Evolutionary conservation across 371 early-diverging fungal species (phyloP), one percentile per base, ranked within the genome.

Genomic region (Choanephora cucurbitarum): DNA sequence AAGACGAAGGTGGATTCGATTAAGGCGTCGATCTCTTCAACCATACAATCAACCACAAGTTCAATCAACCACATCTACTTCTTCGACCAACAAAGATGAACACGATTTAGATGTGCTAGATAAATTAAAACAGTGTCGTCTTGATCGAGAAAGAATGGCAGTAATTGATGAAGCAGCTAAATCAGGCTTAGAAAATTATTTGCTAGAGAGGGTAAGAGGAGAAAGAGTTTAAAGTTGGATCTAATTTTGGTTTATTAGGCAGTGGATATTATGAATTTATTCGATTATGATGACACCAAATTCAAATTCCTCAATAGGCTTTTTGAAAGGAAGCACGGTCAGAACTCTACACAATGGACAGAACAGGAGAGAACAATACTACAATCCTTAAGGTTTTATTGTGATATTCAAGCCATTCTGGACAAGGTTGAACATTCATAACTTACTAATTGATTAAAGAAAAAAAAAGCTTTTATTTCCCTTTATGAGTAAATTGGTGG

Each of bases 1-100:
- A 28, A 69, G 83, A 44, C 69, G 86, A 47, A 72, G 81, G 22
- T 86, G 86, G 86, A 69, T 86, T 14, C 59, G 84, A 17, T 62
- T 83, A 55, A 72, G 86, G 53, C 75, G 72, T 48, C 52, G 75
- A 57, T 22, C 10, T 24, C 13, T 37, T 7, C 28, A 28, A 42
- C 2, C 28, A 21, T 24, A 23, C 13, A 44, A 44, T 22, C 19
- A 15, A 3, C 32, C 15, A 33, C 51, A 37, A 37, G 19, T 6
- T 7, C 43, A 51, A 33, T 1, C 14, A 32, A 14, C 33, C 49
- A 54, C 33, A 53, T 5, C 40, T 0, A 24, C 21, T 23, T 15
- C 41, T 17, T 43, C 43, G 50, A 1, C 41, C 15, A 33, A 32
- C 5, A 19, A 32, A 19, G 0, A 54, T 18, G 15, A 37, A 3